Conservation (phyloP, 306 rosid species). For the Calophaca sinica region DNA sequence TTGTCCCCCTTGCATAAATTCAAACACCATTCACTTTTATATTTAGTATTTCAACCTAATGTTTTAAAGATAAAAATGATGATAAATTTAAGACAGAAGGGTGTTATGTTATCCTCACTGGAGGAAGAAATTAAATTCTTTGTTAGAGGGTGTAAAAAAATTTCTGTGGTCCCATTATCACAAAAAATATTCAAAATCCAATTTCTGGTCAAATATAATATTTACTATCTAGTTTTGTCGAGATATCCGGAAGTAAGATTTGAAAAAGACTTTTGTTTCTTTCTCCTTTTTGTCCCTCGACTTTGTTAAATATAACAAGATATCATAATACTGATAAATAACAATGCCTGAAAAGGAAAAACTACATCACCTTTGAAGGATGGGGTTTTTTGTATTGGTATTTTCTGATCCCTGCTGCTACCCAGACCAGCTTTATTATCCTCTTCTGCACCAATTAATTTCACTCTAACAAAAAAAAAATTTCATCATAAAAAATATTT, state of each 20-base stretch:
- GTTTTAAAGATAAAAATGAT: background rate
- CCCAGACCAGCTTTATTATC: slow-evolving; percentile 48
- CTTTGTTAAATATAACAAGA: too few species aligned
- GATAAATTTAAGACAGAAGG: too few species aligned
- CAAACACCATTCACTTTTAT: background rate
- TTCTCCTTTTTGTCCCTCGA: too few species aligned
- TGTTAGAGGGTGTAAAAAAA: too few species aligned
- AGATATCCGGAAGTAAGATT: too few species aligned
- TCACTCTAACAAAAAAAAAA: slow-evolving; percentile 56
- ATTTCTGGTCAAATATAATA: too few species aligned
- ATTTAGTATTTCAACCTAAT: background rate
- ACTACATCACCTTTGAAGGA: slow-evolving; percentile 70
- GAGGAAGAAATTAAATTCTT: too few species aligned
- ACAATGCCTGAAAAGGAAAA: slow-evolving; percentile 2
- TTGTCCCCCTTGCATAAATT: background rate
- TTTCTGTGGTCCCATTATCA: too few species aligned
- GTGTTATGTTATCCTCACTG: too few species aligned
- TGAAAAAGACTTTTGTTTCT: too few species aligned
- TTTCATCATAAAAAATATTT: slow-evolving; percentile 44
- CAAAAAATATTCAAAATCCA: too few species aligned
- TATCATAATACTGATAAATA: background rate
- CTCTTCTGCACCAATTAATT: slow-evolving; percentile 51
- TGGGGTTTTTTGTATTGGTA: slow-evolving; percentile 45
- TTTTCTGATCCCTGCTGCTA: slow-evolving; percentile 54
- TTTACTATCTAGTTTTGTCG: too few species aligned